Evolutionary conservation across 352 stramenopile genomes (phyloP), one percentile per base, ranked within the genome.

Genomic region (Pythium sukuiense): DNA sequence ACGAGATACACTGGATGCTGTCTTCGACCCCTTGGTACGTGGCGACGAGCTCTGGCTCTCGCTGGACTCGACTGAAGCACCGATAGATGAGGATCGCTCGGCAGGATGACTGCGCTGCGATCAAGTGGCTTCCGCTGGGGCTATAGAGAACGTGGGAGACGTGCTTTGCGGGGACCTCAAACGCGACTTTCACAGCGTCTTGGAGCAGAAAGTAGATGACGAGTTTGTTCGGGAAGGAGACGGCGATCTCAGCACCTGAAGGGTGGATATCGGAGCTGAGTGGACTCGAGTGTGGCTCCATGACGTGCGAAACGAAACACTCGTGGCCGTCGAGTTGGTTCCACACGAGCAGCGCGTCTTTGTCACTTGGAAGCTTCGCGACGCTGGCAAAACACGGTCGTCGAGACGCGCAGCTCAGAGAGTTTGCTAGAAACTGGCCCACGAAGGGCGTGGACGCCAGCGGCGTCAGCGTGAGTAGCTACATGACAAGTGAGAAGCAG

Each of bases 81-180:
- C 69, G 71, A 59, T 90, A 93, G 6, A 92, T 63, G 46, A 79
- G 80, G 14, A 93, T 63, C 7, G 56, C 59, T 33, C 80, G 80
- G 49, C 75, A 76, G 1, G 66, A 60, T 1, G 76, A 61, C 30
- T 88, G 80, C 0, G 80, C 71, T 1, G 69, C 69, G 14, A 72
- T 72, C 55, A 91, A 79, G 24, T 85, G 67, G 24, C 69, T 81
- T 1, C 85, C 85, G 16, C 71, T 90, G 13, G 74, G 59, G 35
- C 79, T 89, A 69, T 93, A 93, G 26, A 77, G 71, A 7, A 88
- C 75, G 5, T 86, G 73, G 2, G 76, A 79, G 16, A 88, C 73
- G 37, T 91, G 82, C 35, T 89, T 90, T 20, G 85, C 68, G 1
- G 72, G 67, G 8, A 89, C 63, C 56, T 93, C 85, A 54, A 89